Base-by-base conservation (phyloP, 2,329 filamentous ascomycete genomes). In the Pyrenochaeta sp. region DNA sequence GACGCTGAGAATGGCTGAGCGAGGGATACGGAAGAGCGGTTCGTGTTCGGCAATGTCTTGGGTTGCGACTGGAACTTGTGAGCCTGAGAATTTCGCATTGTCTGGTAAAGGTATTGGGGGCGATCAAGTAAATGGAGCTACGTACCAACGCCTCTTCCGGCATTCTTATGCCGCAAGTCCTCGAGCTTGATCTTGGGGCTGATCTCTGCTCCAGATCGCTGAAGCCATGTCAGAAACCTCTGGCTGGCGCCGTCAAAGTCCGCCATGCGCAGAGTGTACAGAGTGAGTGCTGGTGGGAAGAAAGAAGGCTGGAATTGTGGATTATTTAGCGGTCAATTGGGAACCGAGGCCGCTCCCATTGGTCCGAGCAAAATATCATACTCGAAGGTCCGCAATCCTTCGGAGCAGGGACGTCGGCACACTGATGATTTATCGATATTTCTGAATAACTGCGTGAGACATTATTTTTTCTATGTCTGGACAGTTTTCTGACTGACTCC, bases 11-110 rank as follows among this genome's bases (percentile, higher is more conserved):
- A 96, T 87, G 44, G 84, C 80, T 41, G 80, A 77, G 56, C 90
- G 86, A 2, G 92, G 91, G 56, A 96, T 90, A 41, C 86, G 88
- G 79, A 96, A 96, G 37, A 96, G 83, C 42, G 89, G 84, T 51
- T 91, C 90, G 56, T 92, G 90, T 63, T 90, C 83, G 15, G 81
- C 77, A 48, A 97, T 91, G 58, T 91, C 85, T 52, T 82, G 73
- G 18, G 78, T 83, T 21, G 92, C 90, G 65, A 96, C 90, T 94
- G 60, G 2, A 39, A 4, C 2, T 14, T 4, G 1, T 39, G 20
- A 39, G 20, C 36, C 21, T 1, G 14, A 7, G 36, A 2, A 21
- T 14, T 39, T 39, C 20, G 6, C 17, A n/a, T 40, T 21, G 29
- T 7, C 37, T 5, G 18, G 37, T 29, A 23, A 42, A 14, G 7